phyloP scores from a whole-genome alignment of 257 asterid genomes.

The Thymus quinquecostatus region DNA sequence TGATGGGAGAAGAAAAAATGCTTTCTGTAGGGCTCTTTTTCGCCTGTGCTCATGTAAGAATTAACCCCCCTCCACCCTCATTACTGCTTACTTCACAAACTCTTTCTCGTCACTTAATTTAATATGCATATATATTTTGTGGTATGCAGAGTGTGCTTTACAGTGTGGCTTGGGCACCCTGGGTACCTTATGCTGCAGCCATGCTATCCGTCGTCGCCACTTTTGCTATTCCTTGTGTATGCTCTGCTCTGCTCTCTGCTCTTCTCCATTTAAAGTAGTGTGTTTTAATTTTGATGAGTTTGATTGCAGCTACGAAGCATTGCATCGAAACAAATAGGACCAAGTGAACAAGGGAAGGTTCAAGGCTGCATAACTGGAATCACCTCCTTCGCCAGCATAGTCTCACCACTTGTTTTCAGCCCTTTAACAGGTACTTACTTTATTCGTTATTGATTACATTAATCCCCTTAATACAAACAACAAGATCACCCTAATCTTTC shows the following conservation, averaged over 20 bases:
- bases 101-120: no score
- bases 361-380: constrained; percentile 93
- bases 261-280: not conserved
- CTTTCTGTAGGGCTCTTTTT: constrained; percentile 80
- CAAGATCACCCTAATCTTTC: not conserved
- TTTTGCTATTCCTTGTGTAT: constrained; percentile 84
- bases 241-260: constrained; percentile 6
- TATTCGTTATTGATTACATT: no score
- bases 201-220: constrained; percentile 50
- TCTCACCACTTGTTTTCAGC: constrained; percentile 82
- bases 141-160: constrained; percentile 63
- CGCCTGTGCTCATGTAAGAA: constrained; percentile 58
- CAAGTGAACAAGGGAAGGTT: constrained; percentile 91
- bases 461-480: not conserved
- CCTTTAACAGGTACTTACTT: constrained; percentile 69
- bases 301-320: constrained; percentile 74
- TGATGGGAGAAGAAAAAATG: constrained; percentile 76
- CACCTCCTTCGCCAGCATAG: constrained; percentile 65
- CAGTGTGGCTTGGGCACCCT: constrained; percentile 91
- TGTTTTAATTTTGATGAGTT: not conserved
- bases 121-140: not conserved
- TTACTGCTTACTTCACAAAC: no score
- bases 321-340: constrained; percentile 92
- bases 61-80: not conserved
- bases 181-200: constrained; percentile 94